These are phyloP conservation scores for Sarcomyxa edulis DNA, from an alignment of 768 basidiomycete genomes.

Conservation along the genomic window DNA sequence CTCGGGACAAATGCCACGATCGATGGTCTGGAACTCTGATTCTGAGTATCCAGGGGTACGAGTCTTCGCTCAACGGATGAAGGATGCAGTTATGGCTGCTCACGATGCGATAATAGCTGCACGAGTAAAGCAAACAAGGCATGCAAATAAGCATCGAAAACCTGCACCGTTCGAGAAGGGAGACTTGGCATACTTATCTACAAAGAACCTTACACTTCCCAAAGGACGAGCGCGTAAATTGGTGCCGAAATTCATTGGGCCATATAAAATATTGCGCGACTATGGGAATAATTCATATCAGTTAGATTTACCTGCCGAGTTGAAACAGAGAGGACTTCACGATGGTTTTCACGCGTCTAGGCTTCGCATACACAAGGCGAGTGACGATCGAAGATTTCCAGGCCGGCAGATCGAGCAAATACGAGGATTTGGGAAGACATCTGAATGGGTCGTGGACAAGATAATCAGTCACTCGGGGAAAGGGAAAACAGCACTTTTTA, in stretches of 20 bases:
- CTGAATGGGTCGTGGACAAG: slow-evolving; percentile 19
- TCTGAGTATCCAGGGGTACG: slow-evolving; percentile 16
- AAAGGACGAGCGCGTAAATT: slow-evolving; percentile 25
- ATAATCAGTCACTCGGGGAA: slow-evolving; percentile 19
- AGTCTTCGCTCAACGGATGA: slow-evolving; percentile 14
- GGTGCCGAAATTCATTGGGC: slow-evolving; percentile 22
- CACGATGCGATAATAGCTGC: slow-evolving; percentile 21
- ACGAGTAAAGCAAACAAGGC: slow-evolving; percentile 7
- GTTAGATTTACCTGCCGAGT: slow-evolving; percentile 8
- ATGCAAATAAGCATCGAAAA: slow-evolving; percentile 5
- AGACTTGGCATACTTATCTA: slow-evolving; percentile 15
- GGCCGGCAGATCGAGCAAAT: slow-evolving; percentile 13
- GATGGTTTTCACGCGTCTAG: slow-evolving; percentile 27
- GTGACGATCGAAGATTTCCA: slow-evolving; percentile 26
- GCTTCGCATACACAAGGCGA: slow-evolving; percentile 18
- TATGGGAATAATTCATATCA: slow-evolving; percentile 6
- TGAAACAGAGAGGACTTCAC: slow-evolving; percentile 15
- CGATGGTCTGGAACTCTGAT: slow-evolving; percentile 17
- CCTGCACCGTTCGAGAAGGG: slow-evolving; percentile 3
- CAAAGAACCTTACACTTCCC: slow-evolving; percentile 17
- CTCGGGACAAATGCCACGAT: slow-evolving; percentile 12
- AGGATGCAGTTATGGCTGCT: slow-evolving; percentile 16
- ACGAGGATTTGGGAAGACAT: slow-evolving; percentile 4
- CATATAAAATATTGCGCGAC: slow-evolving; percentile 12
- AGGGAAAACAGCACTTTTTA: slow-evolving; percentile 19